Percentiles rank a stretch among this genome's conserved stretches.
These are phyloP conservation scores for Aspergillus carbonarius DNA, from an alignment of 2,329 filamentous ascomycete genomes.

Conservation along the genomic window DNA sequence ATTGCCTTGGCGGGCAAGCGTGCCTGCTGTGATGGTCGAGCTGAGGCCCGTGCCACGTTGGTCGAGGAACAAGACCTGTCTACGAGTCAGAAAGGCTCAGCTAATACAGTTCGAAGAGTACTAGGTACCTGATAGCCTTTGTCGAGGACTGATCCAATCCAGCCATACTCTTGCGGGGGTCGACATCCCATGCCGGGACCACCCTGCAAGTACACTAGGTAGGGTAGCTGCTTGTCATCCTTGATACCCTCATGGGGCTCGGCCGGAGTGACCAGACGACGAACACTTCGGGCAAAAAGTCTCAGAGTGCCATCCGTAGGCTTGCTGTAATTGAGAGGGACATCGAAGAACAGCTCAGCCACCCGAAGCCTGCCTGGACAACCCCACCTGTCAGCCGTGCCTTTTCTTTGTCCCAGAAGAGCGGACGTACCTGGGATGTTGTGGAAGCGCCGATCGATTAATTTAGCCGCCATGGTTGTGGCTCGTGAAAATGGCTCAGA, in stretches of 20 bases:
- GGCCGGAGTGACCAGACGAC: constrained; percentile 57
- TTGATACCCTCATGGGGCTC: constrained; percentile 35
- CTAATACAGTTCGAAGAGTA: neutral
- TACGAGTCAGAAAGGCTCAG: neutral
- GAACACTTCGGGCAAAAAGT: constrained; percentile 74
- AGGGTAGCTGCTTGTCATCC: constrained; percentile 54
- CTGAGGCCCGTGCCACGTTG: constrained; percentile 87
- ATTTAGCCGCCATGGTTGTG: constrained; percentile 35
- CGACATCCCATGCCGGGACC: constrained; percentile 79
- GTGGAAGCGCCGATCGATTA: constrained; percentile 39
- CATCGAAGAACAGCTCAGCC: constrained; percentile 82
- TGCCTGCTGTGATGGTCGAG: constrained; percentile 72
- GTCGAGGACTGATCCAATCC: constrained; percentile 69
- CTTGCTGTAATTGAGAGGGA: constrained; percentile 74
- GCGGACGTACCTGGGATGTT: constrained; percentile 37
- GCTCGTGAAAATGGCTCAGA: neutral
- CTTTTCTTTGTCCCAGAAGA: neutral
- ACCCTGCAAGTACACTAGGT: constrained; percentile 75
- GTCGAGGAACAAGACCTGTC: constrained; percentile 71
- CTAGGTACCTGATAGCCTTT: constrained; percentile 72
- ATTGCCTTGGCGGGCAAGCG: constrained; percentile 64
- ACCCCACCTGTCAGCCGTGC: constrained; percentile 10
- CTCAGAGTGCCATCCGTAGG: constrained; percentile 62
- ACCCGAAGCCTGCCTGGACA: constrained; percentile 67
- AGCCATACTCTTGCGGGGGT: constrained; percentile 69